Evolutionary conservation across 345 rosid genomes (phyloP), one percentile per base, ranked within the genome.

Genomic region (Aegle marmelos): DNA sequence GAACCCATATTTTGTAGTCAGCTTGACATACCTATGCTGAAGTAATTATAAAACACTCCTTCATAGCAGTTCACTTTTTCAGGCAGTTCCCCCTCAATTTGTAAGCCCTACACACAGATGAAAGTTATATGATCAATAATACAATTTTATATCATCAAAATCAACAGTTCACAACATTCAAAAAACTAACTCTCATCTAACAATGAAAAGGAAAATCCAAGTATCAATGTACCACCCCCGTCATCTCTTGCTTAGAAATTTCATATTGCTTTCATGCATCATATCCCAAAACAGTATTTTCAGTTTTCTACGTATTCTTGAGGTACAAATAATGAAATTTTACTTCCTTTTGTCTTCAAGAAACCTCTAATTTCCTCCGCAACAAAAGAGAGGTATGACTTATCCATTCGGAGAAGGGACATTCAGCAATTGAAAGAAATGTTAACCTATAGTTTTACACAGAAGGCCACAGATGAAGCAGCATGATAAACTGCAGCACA

Each of bases 31-130:
- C 98, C 99, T 83, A 97, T 88, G 82, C 99, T 94, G 80, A 90
- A 97, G 84, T 97, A 97, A 84, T 93, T 97, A 80, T 94, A 94
- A 76, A 97, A 94, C 28, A 94, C 94, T 82, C 99, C 98, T 82
- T 88, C 94, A 73, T 91, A 89, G 72, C 88, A 88, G 41, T 80
- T 87, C 57, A 75, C 67, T 39, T 85, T 83, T 75, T 89, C 94
- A 48, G 93, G 93, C 81, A 87, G 65, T 57, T 84, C 82, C 79
- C 94, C 97, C 9, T 88, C 96, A 77, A 83, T 83, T 68, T 82
- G 85, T 81, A 93, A 84, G 81, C 85, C 86, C 97, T 89, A 88
- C 85, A 81, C 77, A 75, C 41, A 78, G 9, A 60, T 68, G 71
- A 74, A 79, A 82, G 61, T 37, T n/a, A 25, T 58, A 48, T 30